These are phyloP conservation scores for Coniochaeta ligniaria DNA, from an alignment of 2,329 filamentous ascomycete species.

Conservation along the genomic window DNA sequence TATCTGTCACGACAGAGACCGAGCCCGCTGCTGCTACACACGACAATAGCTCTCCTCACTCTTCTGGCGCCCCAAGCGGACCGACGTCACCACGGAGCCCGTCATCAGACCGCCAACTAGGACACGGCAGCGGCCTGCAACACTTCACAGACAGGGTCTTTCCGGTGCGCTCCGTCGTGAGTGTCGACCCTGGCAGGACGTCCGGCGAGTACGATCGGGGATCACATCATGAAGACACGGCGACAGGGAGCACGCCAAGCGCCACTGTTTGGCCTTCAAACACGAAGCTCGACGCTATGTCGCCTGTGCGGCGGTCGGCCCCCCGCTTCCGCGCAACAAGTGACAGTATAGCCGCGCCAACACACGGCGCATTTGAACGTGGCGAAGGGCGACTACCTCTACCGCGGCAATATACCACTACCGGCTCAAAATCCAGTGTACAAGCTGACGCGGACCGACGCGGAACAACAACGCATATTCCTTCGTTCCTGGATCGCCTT, in stretches of 20 bases:
- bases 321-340: not conserved
- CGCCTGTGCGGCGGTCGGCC: not conserved
- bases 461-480: conserved; percentile 24
- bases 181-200: conserved; percentile 51
- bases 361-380: conserved; percentile 7
- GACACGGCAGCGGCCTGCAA: conserved; percentile 18
- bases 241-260: not conserved
- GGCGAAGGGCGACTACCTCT: not conserved
- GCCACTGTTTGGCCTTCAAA: not conserved
- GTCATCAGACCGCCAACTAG: conserved; percentile 31
- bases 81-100: conserved; percentile 31
- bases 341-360: conserved; percentile 6
- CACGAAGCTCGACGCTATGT: not conserved
- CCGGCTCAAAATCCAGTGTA: conserved; percentile 35
- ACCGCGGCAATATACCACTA: conserved; percentile 25
- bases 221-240: not conserved
- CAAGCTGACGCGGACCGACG: conserved; percentile 35
- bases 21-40: not conserved
- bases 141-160: conserved; percentile 58
- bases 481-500: conserved; percentile 13
- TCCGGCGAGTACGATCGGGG: conserved; percentile 19
- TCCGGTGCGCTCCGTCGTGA: conserved; percentile 74
- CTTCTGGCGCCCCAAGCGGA: conserved; percentile 9
- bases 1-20: not conserved
- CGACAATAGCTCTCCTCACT: conserved; percentile 1